Evolutionary conservation across 768 basidiomycete species (phyloP), one percentile per base, ranked within the genome.

Genomic region (Leccinum boreale): DNA sequence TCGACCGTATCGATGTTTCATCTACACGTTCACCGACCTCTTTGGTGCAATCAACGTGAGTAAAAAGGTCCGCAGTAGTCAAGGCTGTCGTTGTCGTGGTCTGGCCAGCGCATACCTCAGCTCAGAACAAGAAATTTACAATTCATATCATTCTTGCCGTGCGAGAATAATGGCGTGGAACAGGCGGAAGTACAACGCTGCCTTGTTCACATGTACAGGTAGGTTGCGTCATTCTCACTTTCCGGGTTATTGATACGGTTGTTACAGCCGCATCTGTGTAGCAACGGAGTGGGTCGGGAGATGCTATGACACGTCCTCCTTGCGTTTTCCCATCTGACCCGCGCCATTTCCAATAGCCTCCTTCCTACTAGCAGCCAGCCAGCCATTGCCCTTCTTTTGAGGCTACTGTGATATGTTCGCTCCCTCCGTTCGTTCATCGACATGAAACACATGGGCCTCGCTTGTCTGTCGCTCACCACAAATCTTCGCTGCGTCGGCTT

Each of bases 401-500:
- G 55, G 57, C 58, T 24, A 56, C 55, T 61, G 65, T 72, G 75
- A 74, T 60, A 77, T 78, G 77, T 75, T 57, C 66, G 50, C 65
- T 65, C 62, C 57, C 44, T 56, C 65, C 56, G 24, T 48, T 50
- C 59, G 2, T 59, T 60, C 17, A 35, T 49, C 57, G 46, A 39
- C 36, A 69, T 64, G 66, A 62, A 45, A 58, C 75, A 74, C 71
- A 81, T 80, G 80, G 77, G 72, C 74, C 78, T 79, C 58, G 39
- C 84, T 65, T 92, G 90, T 73, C 75, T 92, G 60, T 91, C 90
- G 29, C 74, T 82, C 36, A 82, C 85, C 57, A 73, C 86, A 42
- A 87, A 84, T 61, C 81, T 92, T 61, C 90, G 90, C 58, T 92
- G 90, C 68, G 71, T 80, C 60, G 76, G 79, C 46, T 77, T 87